These are phyloP conservation scores for Hondaea fermentalgiana DNA, from an alignment of 108 stramenopile genomes.

Conservation along the genomic window DNA sequence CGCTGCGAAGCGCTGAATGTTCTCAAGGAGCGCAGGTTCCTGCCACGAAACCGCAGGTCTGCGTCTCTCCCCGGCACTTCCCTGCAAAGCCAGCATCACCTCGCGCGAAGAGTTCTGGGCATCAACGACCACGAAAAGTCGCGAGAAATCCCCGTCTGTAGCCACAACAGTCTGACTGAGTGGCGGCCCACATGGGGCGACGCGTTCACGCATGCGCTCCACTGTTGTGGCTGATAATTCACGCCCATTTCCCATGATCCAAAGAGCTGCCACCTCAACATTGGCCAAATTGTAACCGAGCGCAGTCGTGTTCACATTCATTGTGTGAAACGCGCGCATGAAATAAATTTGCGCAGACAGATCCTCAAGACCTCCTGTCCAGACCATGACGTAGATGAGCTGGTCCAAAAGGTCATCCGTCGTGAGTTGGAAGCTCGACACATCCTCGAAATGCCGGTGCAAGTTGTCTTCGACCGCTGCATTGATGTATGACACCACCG, in stretches of 20 bases:
- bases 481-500: background rate
- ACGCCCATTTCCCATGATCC: background rate
- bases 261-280: background rate
- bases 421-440: background rate
- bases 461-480: background rate
- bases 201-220: background rate
- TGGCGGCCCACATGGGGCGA: background rate
- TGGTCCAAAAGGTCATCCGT: conserved; percentile 4
- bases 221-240: background rate
- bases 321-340: background rate
- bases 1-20: background rate
- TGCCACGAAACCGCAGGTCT: background rate
- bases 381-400: background rate
- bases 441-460: background rate
- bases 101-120: background rate
- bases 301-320: background rate
- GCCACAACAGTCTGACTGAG: background rate
- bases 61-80: background rate
- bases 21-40: background rate
- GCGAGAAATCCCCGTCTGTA: background rate
- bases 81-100: background rate
- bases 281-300: background rate
- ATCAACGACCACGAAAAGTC: background rate
- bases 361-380: background rate
- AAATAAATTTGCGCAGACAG: background rate